Conservation (phyloP, 2,329 filamentous ascomycete species). For the Colletotrichum horii region DNA sequence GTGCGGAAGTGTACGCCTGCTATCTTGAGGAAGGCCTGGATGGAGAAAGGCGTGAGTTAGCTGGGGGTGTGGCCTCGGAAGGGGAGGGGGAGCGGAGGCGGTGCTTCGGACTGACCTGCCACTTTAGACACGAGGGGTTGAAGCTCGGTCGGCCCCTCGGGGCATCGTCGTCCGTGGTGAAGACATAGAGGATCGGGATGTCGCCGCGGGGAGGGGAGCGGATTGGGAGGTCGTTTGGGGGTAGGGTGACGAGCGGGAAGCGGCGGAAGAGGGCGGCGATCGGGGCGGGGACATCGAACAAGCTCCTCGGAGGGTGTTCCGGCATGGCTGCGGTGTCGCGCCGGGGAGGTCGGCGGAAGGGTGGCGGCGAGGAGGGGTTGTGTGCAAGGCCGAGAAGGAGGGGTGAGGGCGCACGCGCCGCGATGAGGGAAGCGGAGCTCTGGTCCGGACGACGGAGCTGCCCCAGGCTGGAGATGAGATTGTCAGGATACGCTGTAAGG, state of each 20-base stretch:
- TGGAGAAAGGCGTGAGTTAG: slow-evolving; percentile 2
- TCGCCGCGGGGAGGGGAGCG: slow-evolving; percentile 51
- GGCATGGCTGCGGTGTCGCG: slow-evolving; percentile 19
- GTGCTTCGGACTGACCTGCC: slow-evolving; percentile 73
- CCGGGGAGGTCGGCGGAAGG: background rate
- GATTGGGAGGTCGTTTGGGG: slow-evolving; percentile 75
- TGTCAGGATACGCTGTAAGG: background rate
- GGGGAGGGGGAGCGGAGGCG: background rate
- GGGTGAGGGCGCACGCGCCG: background rate
- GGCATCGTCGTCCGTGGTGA: slow-evolving; percentile 70
- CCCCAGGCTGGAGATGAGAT: background rate
- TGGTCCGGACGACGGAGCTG: background rate
- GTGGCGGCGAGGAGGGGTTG: background rate
- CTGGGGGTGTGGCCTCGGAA: background rate
- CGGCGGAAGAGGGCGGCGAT: slow-evolving; percentile 83
- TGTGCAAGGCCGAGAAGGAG: background rate
- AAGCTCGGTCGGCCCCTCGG: slow-evolving; percentile 72
- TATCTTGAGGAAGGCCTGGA: slow-evolving; percentile 82
- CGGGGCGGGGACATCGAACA: slow-evolving; percentile 71
- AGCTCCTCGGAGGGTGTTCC: slow-evolving; percentile 29
- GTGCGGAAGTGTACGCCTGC: slow-evolving; percentile 70
- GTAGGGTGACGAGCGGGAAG: slow-evolving; percentile 81
- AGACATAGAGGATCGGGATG: slow-evolving; percentile 74
- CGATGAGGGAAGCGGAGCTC: background rate
- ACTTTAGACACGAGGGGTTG: slow-evolving; percentile 93